Conservation (phyloP, 108 stramenopile species). For the Phaeodactylum tricornutum region DNA sequence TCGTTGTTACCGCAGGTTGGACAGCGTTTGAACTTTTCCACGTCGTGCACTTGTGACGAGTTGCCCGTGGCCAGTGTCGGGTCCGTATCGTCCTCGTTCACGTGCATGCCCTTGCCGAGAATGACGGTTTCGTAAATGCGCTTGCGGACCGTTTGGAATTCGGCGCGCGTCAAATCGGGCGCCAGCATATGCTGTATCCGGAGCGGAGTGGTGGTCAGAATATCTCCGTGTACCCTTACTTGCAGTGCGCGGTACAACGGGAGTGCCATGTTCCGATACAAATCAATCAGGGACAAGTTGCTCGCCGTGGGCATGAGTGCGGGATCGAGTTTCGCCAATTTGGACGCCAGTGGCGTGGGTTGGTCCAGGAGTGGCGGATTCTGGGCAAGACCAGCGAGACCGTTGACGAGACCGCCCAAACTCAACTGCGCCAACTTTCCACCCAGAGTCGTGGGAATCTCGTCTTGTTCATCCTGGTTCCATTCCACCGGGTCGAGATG, state of each 20-base stretch:
- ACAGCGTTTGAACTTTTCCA: constrained; percentile 67
- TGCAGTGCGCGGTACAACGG: constrained; percentile 20
- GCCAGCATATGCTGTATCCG: constrained; percentile 73
- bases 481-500: not conserved
- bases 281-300: not conserved
- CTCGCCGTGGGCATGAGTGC: not conserved
- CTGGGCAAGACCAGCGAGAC: too few species aligned
- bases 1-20: constrained; percentile 75
- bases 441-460: constrained; percentile 13
- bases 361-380: too few species aligned
- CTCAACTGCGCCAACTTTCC: constrained; percentile 55
- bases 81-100: constrained; percentile 21
- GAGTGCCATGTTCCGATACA: constrained; percentile 11
- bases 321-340: too few species aligned
- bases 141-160: constrained; percentile 53
- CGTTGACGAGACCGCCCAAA: constrained; percentile 70
- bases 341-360: too few species aligned
- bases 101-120: constrained; percentile 53
- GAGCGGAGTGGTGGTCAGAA: constrained; percentile 65
- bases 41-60: constrained; percentile 25
- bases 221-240: constrained; percentile 57
- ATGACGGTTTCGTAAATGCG: constrained; percentile 83
- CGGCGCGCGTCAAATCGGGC: constrained; percentile 42
- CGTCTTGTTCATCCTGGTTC: constrained; percentile 1
- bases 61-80: constrained; percentile 3